These are phyloP conservation scores for Lasiodiplodia sp. DNA, from an alignment of 2,329 filamentous ascomycete species.

Conservation along the genomic window DNA sequence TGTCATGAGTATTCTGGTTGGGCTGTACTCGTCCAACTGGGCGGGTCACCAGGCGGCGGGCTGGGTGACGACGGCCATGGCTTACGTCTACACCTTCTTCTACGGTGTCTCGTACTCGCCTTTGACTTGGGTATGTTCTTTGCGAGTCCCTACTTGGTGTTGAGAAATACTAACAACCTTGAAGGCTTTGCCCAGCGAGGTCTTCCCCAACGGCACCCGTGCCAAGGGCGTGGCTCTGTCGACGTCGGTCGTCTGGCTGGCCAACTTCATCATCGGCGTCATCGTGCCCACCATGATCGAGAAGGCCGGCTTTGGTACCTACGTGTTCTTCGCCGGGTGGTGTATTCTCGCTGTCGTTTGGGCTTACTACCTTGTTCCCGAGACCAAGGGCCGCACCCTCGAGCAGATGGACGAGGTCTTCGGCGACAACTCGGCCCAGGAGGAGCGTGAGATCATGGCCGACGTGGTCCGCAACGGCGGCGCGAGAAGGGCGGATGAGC, in stretches of 20 bases:
- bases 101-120: conserved; percentile 56
- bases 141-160: neutral
- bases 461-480: conserved; percentile 14
- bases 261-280: conserved; percentile 69
- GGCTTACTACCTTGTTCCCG: conserved; percentile 45
- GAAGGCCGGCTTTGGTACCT: conserved; percentile 58
- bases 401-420: conserved; percentile 50
- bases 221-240: conserved; percentile 61
- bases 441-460: conserved; percentile 38
- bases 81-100: conserved; percentile 63
- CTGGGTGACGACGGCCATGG: conserved; percentile 54
- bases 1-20: conserved; percentile 63
- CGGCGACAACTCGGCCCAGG: conserved; percentile 40
- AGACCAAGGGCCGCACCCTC: conserved; percentile 44
- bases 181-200: conserved; percentile 29
- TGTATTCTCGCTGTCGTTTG: conserved; percentile 44
- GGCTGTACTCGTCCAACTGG: conserved; percentile 60
- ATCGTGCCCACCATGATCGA: conserved; percentile 70
- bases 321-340: conserved; percentile 49
- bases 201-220: conserved; percentile 30
- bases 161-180: neutral
- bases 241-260: conserved; percentile 69
- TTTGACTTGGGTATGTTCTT: conserved; percentile 44
- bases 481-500: conserved; percentile 7
- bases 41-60: conserved; percentile 58